Evolutionary conservation across 768 basidiomycete genomes (phyloP).

Genomic region (Termitomyces sp.): DNA sequence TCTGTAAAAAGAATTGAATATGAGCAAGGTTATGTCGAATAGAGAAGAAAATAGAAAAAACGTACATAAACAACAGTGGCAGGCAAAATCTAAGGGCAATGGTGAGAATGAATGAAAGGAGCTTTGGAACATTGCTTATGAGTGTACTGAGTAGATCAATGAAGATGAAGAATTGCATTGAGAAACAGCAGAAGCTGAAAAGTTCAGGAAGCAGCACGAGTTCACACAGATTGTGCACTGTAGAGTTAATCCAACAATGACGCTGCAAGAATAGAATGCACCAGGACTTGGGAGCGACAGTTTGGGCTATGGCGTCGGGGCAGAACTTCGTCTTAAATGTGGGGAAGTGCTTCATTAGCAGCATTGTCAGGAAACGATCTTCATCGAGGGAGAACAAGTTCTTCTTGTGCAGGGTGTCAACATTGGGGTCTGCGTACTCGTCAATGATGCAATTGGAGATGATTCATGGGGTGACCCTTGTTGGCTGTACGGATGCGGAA

Average conservation of each 20-base stretch:
- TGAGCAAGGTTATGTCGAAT: constrained; percentile 6
- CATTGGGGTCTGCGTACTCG: constrained; percentile 89
- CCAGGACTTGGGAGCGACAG: constrained; percentile 90
- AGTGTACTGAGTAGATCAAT: constrained; percentile 88
- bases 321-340: constrained; percentile 95
- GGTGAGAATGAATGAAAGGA: neutral
- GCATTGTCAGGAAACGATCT: constrained; percentile 92
- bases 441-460: constrained; percentile 96
- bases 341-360: constrained; percentile 94
- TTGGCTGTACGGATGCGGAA: constrained; percentile 93
- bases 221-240: constrained; percentile 91
- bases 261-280: constrained; percentile 87
- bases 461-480: constrained; percentile 93
- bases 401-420: constrained; percentile 97
- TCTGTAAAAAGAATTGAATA: constrained; percentile 38
- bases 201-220: constrained; percentile 83
- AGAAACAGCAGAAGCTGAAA: constrained; percentile 96
- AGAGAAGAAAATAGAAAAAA: constrained; percentile 13
- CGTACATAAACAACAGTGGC: constrained; percentile 89
- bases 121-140: constrained; percentile 43
- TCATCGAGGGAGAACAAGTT: constrained; percentile 93
- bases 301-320: constrained; percentile 85
- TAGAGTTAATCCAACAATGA: constrained; percentile 97
- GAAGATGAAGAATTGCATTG: constrained; percentile 94
- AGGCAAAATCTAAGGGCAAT: constrained; percentile 63